Evolutionary conservation across 2,329 filamentous ascomycete species (phyloP).

Genomic region (Clarireedia hainanense): DNA sequence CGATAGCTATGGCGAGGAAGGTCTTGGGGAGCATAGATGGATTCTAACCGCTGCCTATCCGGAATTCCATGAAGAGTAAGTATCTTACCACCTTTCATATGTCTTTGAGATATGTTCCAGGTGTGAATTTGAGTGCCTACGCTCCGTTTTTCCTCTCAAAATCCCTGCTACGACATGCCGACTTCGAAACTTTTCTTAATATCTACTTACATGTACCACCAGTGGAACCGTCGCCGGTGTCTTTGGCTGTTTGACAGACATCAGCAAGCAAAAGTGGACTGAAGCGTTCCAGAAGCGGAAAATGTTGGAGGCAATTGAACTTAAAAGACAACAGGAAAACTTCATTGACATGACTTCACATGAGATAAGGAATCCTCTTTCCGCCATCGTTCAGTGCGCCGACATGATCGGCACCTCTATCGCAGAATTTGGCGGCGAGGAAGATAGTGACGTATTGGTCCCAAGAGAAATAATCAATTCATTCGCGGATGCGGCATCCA

Average conservation of each 20-base stretch:
- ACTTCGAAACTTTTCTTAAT: no score
- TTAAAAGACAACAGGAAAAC: conserved; percentile 65
- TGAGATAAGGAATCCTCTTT: conserved; percentile 67
- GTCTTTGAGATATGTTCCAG: not conserved
- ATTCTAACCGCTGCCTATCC: conserved; percentile 70
- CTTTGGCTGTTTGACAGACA: conserved; percentile 78
- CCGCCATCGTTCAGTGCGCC: conserved; percentile 62
- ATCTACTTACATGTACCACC: not conserved
- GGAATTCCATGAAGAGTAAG: conserved; percentile 46
- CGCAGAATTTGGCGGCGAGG: conserved; percentile 41
- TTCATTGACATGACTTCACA: conserved; percentile 71
- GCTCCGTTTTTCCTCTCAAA: no score
- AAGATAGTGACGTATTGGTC: conserved; percentile 52
- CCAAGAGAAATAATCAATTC: conserved; percentile 43
- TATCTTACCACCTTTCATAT: conserved; percentile 21
- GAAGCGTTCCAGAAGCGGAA: conserved; percentile 34
- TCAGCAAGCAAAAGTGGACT: conserved; percentile 77
- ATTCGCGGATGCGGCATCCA: conserved; percentile 69
- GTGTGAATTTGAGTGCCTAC: not conserved
- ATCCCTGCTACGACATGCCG: no score
- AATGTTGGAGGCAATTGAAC: conserved; percentile 45
- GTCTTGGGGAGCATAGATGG: conserved; percentile 61
- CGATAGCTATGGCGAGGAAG: conserved; percentile 45
- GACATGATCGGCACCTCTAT: conserved; percentile 53
- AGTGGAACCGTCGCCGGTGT: conserved; percentile 60